phyloP scores from a whole-genome alignment of 257 asterid genomes.

The Buddleja alternifolia region DNA sequence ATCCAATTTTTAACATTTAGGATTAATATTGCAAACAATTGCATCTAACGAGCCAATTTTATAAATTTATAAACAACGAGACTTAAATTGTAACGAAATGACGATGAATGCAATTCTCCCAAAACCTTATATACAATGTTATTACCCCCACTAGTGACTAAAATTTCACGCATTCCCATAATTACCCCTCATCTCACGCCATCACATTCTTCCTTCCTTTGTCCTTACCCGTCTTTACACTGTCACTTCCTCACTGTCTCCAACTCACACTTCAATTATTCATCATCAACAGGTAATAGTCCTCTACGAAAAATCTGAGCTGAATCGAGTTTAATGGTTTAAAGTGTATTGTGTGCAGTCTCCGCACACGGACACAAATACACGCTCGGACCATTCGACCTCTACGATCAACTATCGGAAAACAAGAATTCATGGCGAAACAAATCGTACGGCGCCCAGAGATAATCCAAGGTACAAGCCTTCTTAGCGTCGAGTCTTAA shows the following conservation, averaged over 20 bases:
- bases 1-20: too few species aligned
- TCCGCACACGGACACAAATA: too few species aligned
- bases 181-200: conserved; percentile 35
- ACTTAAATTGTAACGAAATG: too few species aligned
- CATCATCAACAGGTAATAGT: conserved; percentile 30
- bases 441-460: conserved; percentile 83
- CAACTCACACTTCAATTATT: conserved; percentile 39
- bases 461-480: conserved; percentile 75
- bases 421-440: conserved; percentile 55
- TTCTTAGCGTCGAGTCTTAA: conserved; percentile 70
- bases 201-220: conserved; percentile 16
- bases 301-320: too few species aligned
- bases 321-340: too few species aligned
- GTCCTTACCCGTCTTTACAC: conserved; percentile 42
- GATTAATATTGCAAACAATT: too few species aligned
- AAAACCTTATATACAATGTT: neutral
- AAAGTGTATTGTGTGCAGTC: too few species aligned
- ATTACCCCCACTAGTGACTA: neutral
- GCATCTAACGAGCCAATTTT: too few species aligned
- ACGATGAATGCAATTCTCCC: too few species aligned
- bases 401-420: conserved; percentile 63
- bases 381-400: too few species aligned
- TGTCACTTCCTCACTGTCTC: conserved; percentile 33
- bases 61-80: too few species aligned
- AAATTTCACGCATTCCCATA: conserved; percentile 21